Evolutionary conservation across 441 rosid genomes (phyloP).

Genomic region (Populus hybrid): DNA sequence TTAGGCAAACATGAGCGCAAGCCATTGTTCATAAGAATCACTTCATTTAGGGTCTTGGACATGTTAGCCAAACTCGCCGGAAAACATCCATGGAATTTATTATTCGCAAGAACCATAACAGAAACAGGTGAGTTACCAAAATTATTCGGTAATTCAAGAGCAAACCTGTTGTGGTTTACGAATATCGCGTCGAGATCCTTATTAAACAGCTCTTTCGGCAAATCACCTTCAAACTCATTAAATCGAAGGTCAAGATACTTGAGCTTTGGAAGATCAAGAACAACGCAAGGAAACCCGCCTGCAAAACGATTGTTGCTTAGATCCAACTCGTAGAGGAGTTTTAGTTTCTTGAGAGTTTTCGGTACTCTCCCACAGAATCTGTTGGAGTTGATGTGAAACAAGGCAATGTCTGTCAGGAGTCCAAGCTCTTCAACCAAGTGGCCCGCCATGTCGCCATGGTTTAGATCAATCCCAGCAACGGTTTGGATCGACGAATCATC

Average conservation of each 20-base stretch:
- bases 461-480: conserved; percentile 81
- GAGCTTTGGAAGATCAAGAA: conserved; percentile 55
- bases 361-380: conserved; percentile 83
- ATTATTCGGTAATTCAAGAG: conserved; percentile 65
- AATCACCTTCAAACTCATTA: conserved; percentile 85
- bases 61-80: conserved; percentile 74
- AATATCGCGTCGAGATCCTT: conserved; percentile 78
- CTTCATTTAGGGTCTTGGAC: conserved; percentile 62
- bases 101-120: conserved; percentile 76
- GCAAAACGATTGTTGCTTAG: conserved; percentile 89
- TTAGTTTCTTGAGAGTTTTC: conserved; percentile 42
- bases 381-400: conserved; percentile 80
- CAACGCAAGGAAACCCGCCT: conserved; percentile 66
- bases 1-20: conserved; percentile 67
- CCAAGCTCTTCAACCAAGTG: conserved; percentile 78
- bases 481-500: conserved; percentile 58
- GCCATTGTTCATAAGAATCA: conserved; percentile 66
- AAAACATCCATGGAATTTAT: conserved; percentile 70
- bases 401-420: conserved; percentile 66
- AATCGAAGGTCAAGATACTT: conserved; percentile 85
- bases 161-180: conserved; percentile 75
- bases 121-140: conserved; percentile 87
- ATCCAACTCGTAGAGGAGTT: conserved; percentile 73
- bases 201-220: conserved; percentile 68
- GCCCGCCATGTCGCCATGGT: conserved; percentile 83